These are phyloP conservation scores for Torulaspora globosa DNA, from an alignment of 1,139 yeast genomes.

Conservation along the genomic window DNA sequence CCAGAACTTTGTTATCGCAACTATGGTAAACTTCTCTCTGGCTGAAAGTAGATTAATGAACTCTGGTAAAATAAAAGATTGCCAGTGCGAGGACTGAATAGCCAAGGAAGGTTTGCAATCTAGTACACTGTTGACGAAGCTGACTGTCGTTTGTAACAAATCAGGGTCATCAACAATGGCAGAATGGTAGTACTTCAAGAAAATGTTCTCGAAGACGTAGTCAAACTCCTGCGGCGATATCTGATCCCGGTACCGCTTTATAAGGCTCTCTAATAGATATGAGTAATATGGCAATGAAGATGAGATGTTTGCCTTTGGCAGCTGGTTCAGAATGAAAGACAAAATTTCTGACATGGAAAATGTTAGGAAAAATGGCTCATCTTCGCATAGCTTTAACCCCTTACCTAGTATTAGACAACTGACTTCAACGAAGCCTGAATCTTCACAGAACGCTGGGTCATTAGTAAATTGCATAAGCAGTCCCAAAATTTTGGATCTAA, in stretches of 20 bases:
- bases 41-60: conserved; percentile 46
- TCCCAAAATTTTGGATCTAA: conserved; percentile 38
- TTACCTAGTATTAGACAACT: conserved; percentile 35
- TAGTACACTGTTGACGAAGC: conserved; percentile 49
- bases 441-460: conserved; percentile 22
- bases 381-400: conserved; percentile 27
- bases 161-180: conserved; percentile 37
- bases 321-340: conserved; percentile 25
- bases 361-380: conserved; percentile 33
- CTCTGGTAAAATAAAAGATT: conserved; percentile 39
- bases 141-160: conserved; percentile 49
- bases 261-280: conserved; percentile 30
- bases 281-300: conserved; percentile 32
- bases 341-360: conserved; percentile 31
- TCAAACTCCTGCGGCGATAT: conserved; percentile 30
- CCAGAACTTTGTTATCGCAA: conserved; percentile 67
- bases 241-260: conserved; percentile 23
- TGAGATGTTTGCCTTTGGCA: conserved; percentile 21
- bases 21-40: conserved; percentile 62
- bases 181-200: conserved; percentile 24
- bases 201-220: conserved; percentile 29
- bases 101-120: conserved; percentile 50
- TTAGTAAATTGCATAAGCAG: conserved; percentile 32
- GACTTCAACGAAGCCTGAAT: conserved; percentile 32
- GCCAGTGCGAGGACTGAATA: conserved; percentile 39